Percentiles rank a stretch among this genome's conserved stretches.
Conservation (phyloP, 805 yeast genomes). For the Starmerella davenportii region DNA sequence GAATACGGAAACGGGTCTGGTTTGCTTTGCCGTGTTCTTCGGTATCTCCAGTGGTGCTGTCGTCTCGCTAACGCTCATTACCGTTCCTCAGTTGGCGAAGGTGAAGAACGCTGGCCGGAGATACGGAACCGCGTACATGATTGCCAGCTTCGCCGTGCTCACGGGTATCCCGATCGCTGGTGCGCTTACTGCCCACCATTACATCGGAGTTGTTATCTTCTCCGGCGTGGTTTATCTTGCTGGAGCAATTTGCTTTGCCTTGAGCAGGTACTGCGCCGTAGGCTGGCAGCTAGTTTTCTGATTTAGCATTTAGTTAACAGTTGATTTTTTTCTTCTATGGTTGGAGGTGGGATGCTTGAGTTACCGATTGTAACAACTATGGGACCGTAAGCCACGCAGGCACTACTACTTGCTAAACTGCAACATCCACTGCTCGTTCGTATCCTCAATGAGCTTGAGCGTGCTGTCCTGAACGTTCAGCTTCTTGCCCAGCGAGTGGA, state of each 20-base stretch:
- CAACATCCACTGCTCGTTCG: no score
- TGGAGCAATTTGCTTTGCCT: conserved; percentile 16
- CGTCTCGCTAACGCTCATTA: conserved; percentile 47
- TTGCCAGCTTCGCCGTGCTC: conserved; percentile 24
- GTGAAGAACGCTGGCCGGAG: conserved; percentile 49
- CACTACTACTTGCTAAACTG: no score
- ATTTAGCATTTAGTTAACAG: not conserved
- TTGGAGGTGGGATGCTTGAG: no score
- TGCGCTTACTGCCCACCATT: conserved; percentile 18
- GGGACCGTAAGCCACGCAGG: no score
- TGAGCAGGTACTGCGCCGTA: conserved; percentile 18
- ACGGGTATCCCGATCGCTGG: conserved; percentile 27
- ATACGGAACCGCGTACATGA: conserved; percentile 47
- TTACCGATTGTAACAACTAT: no score
- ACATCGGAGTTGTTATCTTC: conserved; percentile 22
- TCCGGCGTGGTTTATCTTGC: conserved; percentile 20
- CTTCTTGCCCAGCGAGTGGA: no score
- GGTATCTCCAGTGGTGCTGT: conserved; percentile 38
- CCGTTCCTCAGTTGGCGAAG: conserved; percentile 47
- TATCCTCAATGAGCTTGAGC: no score
- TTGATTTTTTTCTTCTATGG: not conserved
- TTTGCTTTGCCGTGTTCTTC: conserved; percentile 31
- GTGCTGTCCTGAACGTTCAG: no score
- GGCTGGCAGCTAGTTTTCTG: conserved; percentile 15
- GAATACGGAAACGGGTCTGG: conserved; percentile 28